These are phyloP conservation scores for Thermothielavioides terrestris DNA, from an alignment of 495 filamentous ascomycete species.

Conservation along the genomic window DNA sequence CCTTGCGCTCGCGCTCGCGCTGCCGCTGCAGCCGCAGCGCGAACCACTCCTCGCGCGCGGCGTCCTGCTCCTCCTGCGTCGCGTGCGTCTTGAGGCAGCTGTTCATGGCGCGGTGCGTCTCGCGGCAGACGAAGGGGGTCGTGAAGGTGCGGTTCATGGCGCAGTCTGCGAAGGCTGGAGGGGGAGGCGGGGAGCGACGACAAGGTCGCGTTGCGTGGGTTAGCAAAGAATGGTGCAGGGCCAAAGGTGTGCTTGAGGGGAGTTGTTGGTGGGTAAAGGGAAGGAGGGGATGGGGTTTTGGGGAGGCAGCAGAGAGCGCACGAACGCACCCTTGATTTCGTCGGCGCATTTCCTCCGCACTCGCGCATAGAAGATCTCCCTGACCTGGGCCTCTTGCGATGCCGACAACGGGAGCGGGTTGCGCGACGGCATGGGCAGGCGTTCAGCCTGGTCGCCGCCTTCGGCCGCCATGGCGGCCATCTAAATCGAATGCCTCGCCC, in stretches of 20 bases:
- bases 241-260: background rate
- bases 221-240: background rate
- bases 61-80: constrained; percentile 75
- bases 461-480: constrained; percentile 32
- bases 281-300: background rate
- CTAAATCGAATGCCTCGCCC: background rate
- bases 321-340: constrained; percentile 71
- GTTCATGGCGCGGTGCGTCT: constrained; percentile 78
- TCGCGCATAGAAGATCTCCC: constrained; percentile 79
- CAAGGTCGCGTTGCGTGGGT: background rate
- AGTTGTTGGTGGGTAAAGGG: background rate
- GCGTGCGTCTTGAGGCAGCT: constrained; percentile 82
- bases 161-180: constrained; percentile 77
- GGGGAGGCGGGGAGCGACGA: background rate
- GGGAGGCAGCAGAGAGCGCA: background rate
- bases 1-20: constrained; percentile 52
- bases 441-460: constrained; percentile 7
- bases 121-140: constrained; percentile 75
- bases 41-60: constrained; percentile 92
- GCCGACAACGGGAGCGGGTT: constrained; percentile 92
- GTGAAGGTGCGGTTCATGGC: constrained; percentile 76
- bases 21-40: constrained; percentile 57
- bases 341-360: constrained; percentile 70
- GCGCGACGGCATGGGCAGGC: constrained; percentile 51
- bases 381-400: constrained; percentile 82